Percentiles rank a stretch among this genome's conserved stretches.
These are phyloP conservation scores for Paspalum notatum DNA, from an alignment of 176 grass and related monocot species.

Conservation along the genomic window DNA sequence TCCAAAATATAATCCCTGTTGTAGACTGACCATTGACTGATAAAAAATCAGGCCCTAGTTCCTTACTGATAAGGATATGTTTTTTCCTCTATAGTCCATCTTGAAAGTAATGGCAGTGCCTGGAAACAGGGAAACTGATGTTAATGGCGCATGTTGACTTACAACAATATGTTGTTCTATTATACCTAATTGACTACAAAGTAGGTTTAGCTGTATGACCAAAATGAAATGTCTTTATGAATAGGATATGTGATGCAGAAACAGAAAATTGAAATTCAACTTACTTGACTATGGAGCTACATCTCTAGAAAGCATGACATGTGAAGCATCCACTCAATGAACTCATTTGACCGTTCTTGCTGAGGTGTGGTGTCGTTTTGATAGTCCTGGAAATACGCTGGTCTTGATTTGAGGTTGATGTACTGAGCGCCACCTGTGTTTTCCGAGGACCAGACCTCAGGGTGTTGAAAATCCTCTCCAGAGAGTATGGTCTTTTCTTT, in stretches of 20 bases:
- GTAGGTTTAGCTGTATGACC: neutral
- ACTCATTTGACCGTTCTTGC: slow-evolving; percentile 66
- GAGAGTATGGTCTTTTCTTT: slow-evolving; percentile 67
- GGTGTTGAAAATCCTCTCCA: slow-evolving; percentile 83
- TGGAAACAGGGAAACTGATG: slow-evolving; percentile 2
- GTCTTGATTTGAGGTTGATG: slow-evolving; percentile 43
- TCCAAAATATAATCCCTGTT: neutral
- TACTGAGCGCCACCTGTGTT: slow-evolving; percentile 61
- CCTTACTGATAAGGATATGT: neutral
- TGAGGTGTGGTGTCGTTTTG: slow-evolving; percentile 49
- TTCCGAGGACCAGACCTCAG: slow-evolving; percentile 63
- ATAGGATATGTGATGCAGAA: neutral
- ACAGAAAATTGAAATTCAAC: slow-evolving; percentile 4
- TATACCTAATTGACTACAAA: neutral
- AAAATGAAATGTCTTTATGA: neutral
- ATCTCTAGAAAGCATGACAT: slow-evolving; percentile 70
- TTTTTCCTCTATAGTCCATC: neutral
- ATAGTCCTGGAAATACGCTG: slow-evolving; percentile 52
- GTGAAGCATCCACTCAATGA: slow-evolving; percentile 82
- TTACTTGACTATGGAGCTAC: slow-evolving; percentile 33
- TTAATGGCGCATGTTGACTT: neutral
- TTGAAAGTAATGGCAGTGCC: neutral
- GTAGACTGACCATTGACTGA: neutral
- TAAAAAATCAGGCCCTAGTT: neutral
- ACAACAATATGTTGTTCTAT: neutral